Base-by-base conservation (phyloP, 2,329 filamentous ascomycete species). In the Phaeosphaeriaceae sp. region DNA sequence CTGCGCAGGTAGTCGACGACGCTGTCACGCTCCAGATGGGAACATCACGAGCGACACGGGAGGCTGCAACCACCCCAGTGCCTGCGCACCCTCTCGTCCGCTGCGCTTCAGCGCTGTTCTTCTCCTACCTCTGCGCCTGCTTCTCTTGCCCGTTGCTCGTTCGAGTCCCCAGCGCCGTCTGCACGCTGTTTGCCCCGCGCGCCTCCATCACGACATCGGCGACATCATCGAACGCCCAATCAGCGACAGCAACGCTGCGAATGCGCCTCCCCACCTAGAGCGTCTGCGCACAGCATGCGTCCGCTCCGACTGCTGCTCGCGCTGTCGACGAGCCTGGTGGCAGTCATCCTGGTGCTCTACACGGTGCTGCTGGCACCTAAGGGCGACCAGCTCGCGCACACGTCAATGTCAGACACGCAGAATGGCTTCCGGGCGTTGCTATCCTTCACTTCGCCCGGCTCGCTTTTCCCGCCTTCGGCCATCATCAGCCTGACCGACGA, bases 401-500 rank as follows among this genome's bases (percentile, higher is more conserved):
- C 66, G 40, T 60, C 66, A 7, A 40, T 42, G 17, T 49, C 70
- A 31, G 68, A 73, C 41, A 72, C 74, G 47, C 70, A 75, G 46
- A 63, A 72, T 61, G 67, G 65, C 56, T 60, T 82, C 27, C 73
- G 75, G 36, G 70, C 81, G 31, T 74, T 81, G 61, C 83, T 82
- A 68, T 81, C 80, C 58, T 83, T 82, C 75, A 79, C 80, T n/a
- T 79, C 79, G 10, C 82, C 93, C 0, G 91, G 93, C 63, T 93
- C 92, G 20, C 87, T 99, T 21, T 99, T 99, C 75, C 93, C 94
- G 4, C 93, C 93, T 3, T 97, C 95, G 64, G 95, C 95, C 48
- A 91, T 96, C 70, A 97, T 99, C 75, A 97, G 92, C 77, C 85
- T 99, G 61, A 97, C 93, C 72, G 93, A 98, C 78, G 95, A 99